Evolutionary conservation across 106 monocot species (phyloP).

Genomic region (Dendrobium catenatum): DNA sequence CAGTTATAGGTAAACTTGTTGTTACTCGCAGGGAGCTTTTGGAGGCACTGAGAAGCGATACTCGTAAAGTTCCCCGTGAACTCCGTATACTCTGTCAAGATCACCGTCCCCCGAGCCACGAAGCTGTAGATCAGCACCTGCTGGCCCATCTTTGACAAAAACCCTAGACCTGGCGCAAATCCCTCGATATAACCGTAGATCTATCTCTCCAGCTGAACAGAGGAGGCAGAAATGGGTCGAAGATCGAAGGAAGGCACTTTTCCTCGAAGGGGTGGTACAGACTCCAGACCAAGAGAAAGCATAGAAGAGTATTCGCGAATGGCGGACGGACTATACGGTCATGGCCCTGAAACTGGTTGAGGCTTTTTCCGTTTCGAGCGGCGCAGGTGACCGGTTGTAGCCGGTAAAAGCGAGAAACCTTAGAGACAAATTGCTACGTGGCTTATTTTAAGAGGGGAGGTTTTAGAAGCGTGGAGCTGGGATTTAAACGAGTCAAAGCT

Average conservation of each 20-base stretch:
- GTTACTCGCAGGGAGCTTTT: slow-evolving; percentile 26
- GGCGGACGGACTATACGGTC: background rate
- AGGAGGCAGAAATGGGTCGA: background rate
- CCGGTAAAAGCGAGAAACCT: background rate
- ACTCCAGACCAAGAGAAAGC: background rate
- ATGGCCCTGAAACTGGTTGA: background rate
- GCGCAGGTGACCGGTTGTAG: background rate
- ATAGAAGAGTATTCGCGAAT: background rate
- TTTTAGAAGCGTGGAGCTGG: too few species aligned
- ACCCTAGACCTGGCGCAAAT: slow-evolving; percentile 1
- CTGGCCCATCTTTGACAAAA: slow-evolving; percentile 19
- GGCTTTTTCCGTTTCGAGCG: background rate
- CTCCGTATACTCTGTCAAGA: slow-evolving; percentile 25
- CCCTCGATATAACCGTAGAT: background rate
- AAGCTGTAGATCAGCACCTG: slow-evolving; percentile 28
- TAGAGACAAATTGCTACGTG: too few species aligned
- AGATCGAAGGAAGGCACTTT: background rate
- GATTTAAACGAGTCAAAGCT: too few species aligned
- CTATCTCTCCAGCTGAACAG: too few species aligned
- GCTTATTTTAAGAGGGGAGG: too few species aligned
- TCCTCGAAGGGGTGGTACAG: background rate
- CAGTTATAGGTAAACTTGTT: slow-evolving; percentile 34
- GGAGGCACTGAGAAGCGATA: slow-evolving; percentile 25
- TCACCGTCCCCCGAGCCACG: slow-evolving; percentile 26
- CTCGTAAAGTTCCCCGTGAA: slow-evolving; percentile 25